These are phyloP conservation scores for Akanthomyces muscarius DNA, from an alignment of 2,329 filamentous ascomycete genomes.

Conservation along the genomic window DNA sequence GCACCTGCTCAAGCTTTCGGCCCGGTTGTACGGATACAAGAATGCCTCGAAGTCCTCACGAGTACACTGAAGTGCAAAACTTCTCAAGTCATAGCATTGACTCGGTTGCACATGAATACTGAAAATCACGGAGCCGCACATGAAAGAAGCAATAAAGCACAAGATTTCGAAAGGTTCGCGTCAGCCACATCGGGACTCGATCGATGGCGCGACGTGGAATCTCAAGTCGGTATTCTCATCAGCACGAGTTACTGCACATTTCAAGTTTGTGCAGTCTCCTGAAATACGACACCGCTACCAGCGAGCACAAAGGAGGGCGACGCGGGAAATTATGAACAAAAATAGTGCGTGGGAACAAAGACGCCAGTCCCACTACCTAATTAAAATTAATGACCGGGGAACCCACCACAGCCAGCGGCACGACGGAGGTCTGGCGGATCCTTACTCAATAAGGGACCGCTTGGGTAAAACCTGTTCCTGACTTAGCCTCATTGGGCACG, in stretches of 20 bases:
- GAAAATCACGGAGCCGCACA: background rate
- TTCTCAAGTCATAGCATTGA: background rate
- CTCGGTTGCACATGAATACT: background rate
- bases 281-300: background rate
- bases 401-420: constrained; percentile 5
- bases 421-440: constrained; percentile 11
- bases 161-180: background rate
- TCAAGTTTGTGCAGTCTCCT: background rate
- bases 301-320: background rate
- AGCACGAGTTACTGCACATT: background rate
- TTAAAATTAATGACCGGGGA: constrained; percentile 8
- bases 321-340: constrained; percentile 5
- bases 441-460: constrained; percentile 11
- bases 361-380: background rate
- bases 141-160: background rate
- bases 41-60: background rate
- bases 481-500: constrained; percentile 7
- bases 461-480: constrained; percentile 17
- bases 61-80: background rate
- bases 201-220: constrained; percentile 8
- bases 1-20: background rate
- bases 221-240: background rate
- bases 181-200: constrained; percentile 9
- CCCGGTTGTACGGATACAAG: background rate
- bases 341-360: constrained; percentile 4